Percentiles rank a stretch among this genome's conserved stretches.
These are phyloP conservation scores for Saccharomyces paradoxus DNA, from an alignment of 805 yeast genomes.

Conservation along the genomic window DNA sequence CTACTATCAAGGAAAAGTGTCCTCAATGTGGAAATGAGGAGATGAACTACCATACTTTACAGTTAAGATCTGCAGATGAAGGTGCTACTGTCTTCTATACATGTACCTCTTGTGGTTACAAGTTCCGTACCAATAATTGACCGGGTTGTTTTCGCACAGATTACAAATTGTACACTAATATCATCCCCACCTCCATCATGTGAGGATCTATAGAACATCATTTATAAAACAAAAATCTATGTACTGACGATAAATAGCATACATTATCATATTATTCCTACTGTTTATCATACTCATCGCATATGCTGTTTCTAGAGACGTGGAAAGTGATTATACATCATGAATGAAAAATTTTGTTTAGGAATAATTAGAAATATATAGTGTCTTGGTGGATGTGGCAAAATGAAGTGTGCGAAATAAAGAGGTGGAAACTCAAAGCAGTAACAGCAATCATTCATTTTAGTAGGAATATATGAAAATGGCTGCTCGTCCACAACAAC, in stretches of 20 bases:
- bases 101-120: constrained; percentile 86
- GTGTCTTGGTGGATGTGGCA: background rate
- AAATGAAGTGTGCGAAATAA: background rate
- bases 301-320: background rate
- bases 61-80: constrained; percentile 96
- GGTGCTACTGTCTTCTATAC: constrained; percentile 99
- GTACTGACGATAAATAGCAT: background rate
- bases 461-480: background rate
- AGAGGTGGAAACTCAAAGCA: background rate
- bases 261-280: background rate
- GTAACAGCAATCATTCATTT: background rate
- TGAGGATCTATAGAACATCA: background rate
- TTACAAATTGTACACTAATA: background rate
- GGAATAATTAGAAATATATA: background rate
- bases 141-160: background rate
- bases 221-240: background rate
- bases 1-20: constrained; percentile 93
- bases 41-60: constrained; percentile 95
- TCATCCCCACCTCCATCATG: background rate
- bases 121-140: constrained; percentile 87
- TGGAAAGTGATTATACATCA: background rate
- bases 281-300: background rate
- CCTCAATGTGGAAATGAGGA: constrained; percentile 98
- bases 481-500: background rate
- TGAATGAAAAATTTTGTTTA: background rate